Percentiles rank a stretch among this genome's conserved stretches.
Evolutionary conservation across 768 basidiomycete species (phyloP).

Genomic region (Hydnum rufescens): DNA sequence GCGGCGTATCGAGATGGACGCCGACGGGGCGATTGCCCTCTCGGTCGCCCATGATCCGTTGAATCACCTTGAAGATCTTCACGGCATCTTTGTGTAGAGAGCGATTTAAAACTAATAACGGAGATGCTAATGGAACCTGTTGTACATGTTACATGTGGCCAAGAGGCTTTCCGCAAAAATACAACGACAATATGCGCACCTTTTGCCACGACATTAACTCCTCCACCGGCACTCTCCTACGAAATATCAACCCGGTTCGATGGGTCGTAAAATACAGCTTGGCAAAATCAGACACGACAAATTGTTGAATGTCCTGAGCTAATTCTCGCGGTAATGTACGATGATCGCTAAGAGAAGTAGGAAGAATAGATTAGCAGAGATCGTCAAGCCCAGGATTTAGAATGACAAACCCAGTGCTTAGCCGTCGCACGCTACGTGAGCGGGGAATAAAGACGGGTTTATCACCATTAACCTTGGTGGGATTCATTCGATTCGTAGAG

Average conservation of each 20-base stretch:
- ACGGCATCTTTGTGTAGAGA: constrained; percentile 56
- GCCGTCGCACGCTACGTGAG: constrained; percentile 13
- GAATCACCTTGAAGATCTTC: constrained; percentile 72
- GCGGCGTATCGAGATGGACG: constrained; percentile 25
- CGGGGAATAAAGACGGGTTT: constrained; percentile 24
- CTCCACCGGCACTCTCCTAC: constrained; percentile 57
- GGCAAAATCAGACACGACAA: constrained; percentile 72
- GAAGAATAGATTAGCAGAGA: constrained; percentile 1
- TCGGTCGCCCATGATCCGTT: constrained; percentile 85
- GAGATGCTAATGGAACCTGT: constrained; percentile 44
- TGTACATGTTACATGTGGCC: background rate
- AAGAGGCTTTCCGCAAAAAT: background rate
- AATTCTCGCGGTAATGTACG: constrained; percentile 65
- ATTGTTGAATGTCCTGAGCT: constrained; percentile 68
- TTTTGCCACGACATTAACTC: constrained; percentile 90
- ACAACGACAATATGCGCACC: constrained; percentile 18
- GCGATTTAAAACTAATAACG: constrained; percentile 52
- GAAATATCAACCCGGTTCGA: constrained; percentile 74
- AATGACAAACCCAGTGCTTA: constrained; percentile 43
- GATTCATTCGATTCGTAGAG: constrained; percentile 54
- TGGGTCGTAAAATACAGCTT: constrained; percentile 78
- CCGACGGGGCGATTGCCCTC: constrained; percentile 42
- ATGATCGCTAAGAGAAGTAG: constrained; percentile 31
- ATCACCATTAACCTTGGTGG: constrained; percentile 33
- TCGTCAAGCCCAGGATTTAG: background rate